Conservation (phyloP, 176 grass and related monocot genomes). For the Hordeum vulgare region MorexV3_pseudomolecules_assembly NC_058522.1:573636725-573637224, state of each 20-base stretch:
- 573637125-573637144: slow-evolving; percentile 75
- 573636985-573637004: neutral
- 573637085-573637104: slow-evolving; percentile 27
- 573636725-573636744: neutral
- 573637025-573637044: slow-evolving; percentile 62
- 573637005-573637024: slow-evolving; percentile 73
- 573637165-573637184: slow-evolving; percentile 63
- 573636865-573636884: neutral
- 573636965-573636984: neutral
- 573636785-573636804: neutral
- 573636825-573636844: neutral
- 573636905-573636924: neutral
- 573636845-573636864: neutral
- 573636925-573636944: neutral
- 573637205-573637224: slow-evolving; percentile 36
- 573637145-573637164: slow-evolving; percentile 93
- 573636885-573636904: neutral
- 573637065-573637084: slow-evolving; percentile 45
- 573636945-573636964: neutral
- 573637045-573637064: slow-evolving; percentile 69
- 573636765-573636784: neutral
- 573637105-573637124: slow-evolving; percentile 51
- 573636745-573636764: neutral
- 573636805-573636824: neutral
- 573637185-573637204: slow-evolving; percentile 91